Conservation (phyloP, 1,284 basidiomycete species). For the Microbotryum silenes-acaulis region DNA sequence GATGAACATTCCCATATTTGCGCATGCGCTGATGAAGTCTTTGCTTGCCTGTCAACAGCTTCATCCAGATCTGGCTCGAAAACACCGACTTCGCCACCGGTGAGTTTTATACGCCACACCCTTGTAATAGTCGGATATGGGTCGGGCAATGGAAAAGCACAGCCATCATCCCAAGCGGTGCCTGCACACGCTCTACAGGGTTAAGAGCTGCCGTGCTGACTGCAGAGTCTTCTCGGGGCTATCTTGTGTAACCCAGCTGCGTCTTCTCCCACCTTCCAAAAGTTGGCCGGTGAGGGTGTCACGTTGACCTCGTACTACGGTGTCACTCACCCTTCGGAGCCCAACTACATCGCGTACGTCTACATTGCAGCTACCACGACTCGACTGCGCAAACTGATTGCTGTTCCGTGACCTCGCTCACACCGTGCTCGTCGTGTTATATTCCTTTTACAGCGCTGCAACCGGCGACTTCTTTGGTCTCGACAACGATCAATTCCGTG, state of each 20-base stretch:
- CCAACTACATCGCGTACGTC: conserved; percentile 46
- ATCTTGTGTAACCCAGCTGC: conserved; percentile 26
- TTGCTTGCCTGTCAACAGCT: background rate
- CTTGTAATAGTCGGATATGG: no score
- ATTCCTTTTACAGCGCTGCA: conserved; percentile 30
- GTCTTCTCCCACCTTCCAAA: conserved; percentile 45
- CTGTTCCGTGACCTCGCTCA: no score
- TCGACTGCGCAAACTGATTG: no score
- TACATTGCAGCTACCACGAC: background rate
- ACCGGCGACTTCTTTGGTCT: conserved; percentile 57
- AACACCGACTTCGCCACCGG: conserved; percentile 51
- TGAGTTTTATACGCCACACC: background rate
- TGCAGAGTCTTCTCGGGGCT: background rate
- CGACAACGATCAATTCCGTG: conserved; percentile 46
- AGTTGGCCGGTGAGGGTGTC: conserved; percentile 51
- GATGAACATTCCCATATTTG: conserved; percentile 38
- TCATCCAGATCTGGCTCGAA: conserved; percentile 44
- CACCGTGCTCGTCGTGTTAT: background rate
- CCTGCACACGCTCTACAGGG: background rate
- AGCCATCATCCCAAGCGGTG: background rate
- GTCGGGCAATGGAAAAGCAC: background rate
- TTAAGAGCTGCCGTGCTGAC: conserved; percentile 8
- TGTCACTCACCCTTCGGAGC: conserved; percentile 57
- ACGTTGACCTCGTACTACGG: conserved; percentile 51
- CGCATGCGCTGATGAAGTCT: conserved; percentile 2